These are phyloP conservation scores for Centella asiatica DNA, from an alignment of 129 eudicot genomes.

Conservation along the genomic window DNA sequence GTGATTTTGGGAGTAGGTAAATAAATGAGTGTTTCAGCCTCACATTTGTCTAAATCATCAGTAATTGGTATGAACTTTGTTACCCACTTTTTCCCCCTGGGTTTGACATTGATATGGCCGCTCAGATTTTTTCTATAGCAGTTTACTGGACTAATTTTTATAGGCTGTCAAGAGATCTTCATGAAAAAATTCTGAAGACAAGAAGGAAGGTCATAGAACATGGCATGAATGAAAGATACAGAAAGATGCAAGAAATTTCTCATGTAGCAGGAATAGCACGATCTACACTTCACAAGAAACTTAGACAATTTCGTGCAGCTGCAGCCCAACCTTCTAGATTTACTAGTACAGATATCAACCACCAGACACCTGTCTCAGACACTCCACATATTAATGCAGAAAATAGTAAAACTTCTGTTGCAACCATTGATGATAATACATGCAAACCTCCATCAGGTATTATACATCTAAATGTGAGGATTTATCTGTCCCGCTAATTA, in stretches of 20 bases:
- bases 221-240: constrained; percentile 34
- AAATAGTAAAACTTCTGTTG: constrained; percentile 15
- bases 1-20: no score
- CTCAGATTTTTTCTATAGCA: not conserved
- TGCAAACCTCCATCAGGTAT: constrained; percentile 39
- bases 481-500: not conserved
- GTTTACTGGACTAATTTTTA: constrained; percentile 2
- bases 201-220: constrained; percentile 50
- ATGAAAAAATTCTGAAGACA: constrained; percentile 34
- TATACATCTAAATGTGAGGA: not conserved
- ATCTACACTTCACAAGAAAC: constrained; percentile 59
- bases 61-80: no score
- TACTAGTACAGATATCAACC: constrained; percentile 18
- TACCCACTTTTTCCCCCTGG: no score
- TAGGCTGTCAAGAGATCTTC: constrained; percentile 68
- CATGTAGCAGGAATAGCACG: constrained; percentile 65
- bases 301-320: constrained; percentile 46
- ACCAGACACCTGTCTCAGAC: constrained; percentile 3
- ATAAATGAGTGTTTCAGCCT: no score
- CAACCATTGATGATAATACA: constrained; percentile 11
- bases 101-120: no score
- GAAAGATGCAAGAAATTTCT: constrained; percentile 58
- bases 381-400: constrained; percentile 21
- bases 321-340: constrained; percentile 16
- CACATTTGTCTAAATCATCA: no score